Evolutionary conservation across 1,284 basidiomycete species (phyloP).

Genomic region (Hortiboletus rubellus): DNA sequence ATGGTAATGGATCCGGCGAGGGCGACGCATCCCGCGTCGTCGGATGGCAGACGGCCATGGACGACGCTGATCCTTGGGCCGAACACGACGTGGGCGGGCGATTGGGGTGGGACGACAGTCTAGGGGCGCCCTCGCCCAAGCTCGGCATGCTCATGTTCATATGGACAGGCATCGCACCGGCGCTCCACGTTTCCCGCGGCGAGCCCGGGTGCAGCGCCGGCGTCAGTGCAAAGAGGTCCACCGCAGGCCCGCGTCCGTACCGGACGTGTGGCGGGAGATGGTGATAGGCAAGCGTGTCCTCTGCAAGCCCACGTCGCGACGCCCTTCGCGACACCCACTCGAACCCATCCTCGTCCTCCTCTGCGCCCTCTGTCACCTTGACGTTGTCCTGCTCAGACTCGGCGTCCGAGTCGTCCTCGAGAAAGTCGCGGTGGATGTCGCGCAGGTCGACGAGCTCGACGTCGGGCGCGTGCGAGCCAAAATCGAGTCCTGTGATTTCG

Average conservation of each 20-base stretch:
- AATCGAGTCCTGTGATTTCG: slow-evolving; percentile 81
- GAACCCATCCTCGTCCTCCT: slow-evolving; percentile 63
- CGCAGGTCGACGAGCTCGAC: slow-evolving; percentile 89
- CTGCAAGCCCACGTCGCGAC: slow-evolving; percentile 47
- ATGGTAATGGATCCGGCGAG: slow-evolving; percentile 1
- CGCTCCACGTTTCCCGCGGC: slow-evolving; percentile 51
- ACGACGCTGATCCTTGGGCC: slow-evolving; percentile 12
- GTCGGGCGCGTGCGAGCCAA: slow-evolving; percentile 82
- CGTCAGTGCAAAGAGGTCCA: slow-evolving; percentile 59
- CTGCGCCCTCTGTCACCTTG: slow-evolving; percentile 55
- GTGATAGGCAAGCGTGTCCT: slow-evolving; percentile 62
- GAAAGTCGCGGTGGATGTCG: slow-evolving; percentile 93
- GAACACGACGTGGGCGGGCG: slow-evolving; percentile 40
- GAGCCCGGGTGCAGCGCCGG: slow-evolving; percentile 45
- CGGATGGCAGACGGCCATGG: slow-evolving; percentile 16
- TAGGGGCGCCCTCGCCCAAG: slow-evolving; percentile 33
- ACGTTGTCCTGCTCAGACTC: slow-evolving; percentile 43
- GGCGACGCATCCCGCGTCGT: slow-evolving; percentile 13
- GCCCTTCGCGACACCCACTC: slow-evolving; percentile 77
- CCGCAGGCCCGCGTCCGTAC: slow-evolving; percentile 56
- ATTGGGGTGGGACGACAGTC: slow-evolving; percentile 33
- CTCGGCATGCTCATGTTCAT: slow-evolving; percentile 35
- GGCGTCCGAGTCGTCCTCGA: slow-evolving; percentile 59
- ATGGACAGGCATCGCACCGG: slow-evolving; percentile 25
- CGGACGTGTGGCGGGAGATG: slow-evolving; percentile 70